phyloP scores from a whole-genome alignment of 2,329 filamentous ascomycete species.

The Colletotrichum lupini region DNA sequence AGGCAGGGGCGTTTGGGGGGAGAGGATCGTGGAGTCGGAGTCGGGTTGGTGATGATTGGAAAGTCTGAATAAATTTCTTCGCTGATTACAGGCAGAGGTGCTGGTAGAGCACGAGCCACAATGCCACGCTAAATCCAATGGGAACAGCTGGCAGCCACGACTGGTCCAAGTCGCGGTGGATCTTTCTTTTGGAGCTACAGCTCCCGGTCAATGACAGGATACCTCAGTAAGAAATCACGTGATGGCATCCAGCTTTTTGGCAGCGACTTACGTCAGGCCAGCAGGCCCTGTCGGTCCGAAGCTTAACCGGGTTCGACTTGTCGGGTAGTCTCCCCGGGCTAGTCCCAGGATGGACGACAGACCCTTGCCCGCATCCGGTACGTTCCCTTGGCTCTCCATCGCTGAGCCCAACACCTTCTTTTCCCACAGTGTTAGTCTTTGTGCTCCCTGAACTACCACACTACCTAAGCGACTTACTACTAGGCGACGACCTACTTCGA shows the following conservation, averaged over 20 bases:
- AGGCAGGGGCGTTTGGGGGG: conserved; percentile 24
- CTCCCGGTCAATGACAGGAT: background rate
- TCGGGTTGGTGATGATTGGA: conserved; percentile 18
- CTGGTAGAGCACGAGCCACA: conserved; percentile 35
- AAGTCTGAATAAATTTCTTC: conserved; percentile 39
- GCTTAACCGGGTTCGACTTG: conserved; percentile 19
- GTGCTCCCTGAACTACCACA: conserved; percentile 2
- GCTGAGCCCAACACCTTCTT: conserved; percentile 17
- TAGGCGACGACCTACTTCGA: background rate
- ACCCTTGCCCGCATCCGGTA: conserved; percentile 32
- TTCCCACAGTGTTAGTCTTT: conserved; percentile 17
- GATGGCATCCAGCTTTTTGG: background rate
- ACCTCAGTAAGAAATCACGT: conserved; percentile 11
- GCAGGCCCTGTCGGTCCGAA: conserved; percentile 21
- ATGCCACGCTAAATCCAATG: conserved; percentile 20
- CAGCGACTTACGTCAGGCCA: background rate
- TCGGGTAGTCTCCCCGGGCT: conserved; percentile 2
- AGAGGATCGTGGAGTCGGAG: conserved; percentile 28
- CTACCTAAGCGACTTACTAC: background rate
- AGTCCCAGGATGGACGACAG: conserved; percentile 7
- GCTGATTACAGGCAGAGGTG: conserved; percentile 32
- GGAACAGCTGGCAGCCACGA: conserved; percentile 22
- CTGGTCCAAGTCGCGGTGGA: conserved; percentile 8
- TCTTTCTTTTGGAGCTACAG: background rate
- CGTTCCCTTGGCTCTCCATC: conserved; percentile 20